These are phyloP conservation scores for Penicillium egyptiacum DNA, from an alignment of 495 filamentous ascomycete genomes.

Conservation along the genomic window DNA sequence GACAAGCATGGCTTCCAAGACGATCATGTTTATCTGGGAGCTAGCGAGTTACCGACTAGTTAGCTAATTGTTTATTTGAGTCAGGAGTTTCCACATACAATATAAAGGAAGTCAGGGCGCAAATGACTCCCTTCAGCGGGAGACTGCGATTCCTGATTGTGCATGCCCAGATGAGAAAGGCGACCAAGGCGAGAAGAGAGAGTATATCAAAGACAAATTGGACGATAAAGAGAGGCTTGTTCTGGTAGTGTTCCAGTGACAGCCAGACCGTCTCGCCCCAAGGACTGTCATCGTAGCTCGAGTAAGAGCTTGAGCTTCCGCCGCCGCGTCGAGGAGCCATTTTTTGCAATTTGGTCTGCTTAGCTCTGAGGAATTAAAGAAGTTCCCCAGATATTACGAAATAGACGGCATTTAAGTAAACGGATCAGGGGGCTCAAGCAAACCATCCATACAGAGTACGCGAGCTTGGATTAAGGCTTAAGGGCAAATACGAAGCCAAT, in stretches of 20 bases:
- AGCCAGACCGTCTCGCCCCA: constrained; percentile 16
- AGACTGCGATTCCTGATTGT: constrained; percentile 17
- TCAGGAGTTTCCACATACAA: constrained; percentile 11
- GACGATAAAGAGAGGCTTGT: constrained; percentile 10
- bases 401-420: background rate
- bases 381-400: background rate
- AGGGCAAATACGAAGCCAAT: constrained; percentile 11
- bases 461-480: constrained; percentile 4
- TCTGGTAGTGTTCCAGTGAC: background rate
- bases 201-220: constrained; percentile 25
- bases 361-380: background rate
- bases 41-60: background rate
- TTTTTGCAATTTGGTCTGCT: background rate
- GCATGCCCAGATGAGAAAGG: constrained; percentile 26
- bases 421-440: constrained; percentile 6
- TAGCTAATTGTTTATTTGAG: background rate
- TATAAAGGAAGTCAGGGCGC: constrained; percentile 14
- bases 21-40: constrained; percentile 2
- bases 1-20: constrained; percentile 19
- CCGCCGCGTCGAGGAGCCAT: constrained; percentile 24
- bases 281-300: background rate
- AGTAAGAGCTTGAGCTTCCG: constrained; percentile 16
- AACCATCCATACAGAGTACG: background rate
- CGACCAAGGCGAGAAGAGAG: constrained; percentile 17
- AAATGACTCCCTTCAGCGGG: constrained; percentile 12